A percentile compares a stretch with the other conserved stretches of the same genome.
Evolutionary conservation across 257 asterid genomes (phyloP).

Genomic region (Asclepias syriaca): DNA sequence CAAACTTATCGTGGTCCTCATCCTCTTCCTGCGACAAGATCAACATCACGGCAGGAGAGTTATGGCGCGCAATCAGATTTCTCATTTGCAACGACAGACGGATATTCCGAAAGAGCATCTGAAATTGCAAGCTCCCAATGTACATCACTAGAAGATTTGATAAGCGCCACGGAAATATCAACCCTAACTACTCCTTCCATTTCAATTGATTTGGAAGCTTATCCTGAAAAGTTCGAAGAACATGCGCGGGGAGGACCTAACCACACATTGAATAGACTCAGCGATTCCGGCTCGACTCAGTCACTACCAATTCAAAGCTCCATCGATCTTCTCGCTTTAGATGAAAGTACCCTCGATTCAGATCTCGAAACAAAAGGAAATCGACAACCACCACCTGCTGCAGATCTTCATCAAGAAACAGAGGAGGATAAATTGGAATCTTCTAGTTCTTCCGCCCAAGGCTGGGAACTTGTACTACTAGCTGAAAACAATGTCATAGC

Average conservation of each 20-base stretch:
- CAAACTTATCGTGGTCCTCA: no score
- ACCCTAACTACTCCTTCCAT: constrained; percentile 41
- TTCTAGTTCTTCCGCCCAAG: constrained; percentile 15
- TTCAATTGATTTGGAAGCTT: constrained; percentile 70
- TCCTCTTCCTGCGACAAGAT: no score
- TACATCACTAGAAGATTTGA: constrained; percentile 64
- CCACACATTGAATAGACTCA: constrained; percentile 19
- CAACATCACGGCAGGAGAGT: constrained; percentile 21
- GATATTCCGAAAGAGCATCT: constrained; percentile 30
- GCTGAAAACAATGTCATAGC: constrained; percentile 18
- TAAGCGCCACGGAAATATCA: constrained; percentile 47
- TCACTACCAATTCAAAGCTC: constrained; percentile 57
- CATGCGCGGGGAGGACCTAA: constrained; percentile 20
- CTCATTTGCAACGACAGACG: constrained; percentile 27
- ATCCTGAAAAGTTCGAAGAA: constrained; percentile 28
- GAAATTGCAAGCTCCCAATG: constrained; percentile 42
- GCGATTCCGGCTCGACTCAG: constrained; percentile 49
- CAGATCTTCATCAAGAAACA: constrained; percentile 5
- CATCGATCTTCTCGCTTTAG: constrained; percentile 52
- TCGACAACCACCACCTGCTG: constrained; percentile 8
- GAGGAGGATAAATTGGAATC: constrained; percentile 10
- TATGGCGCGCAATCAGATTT: constrained; percentile 42
- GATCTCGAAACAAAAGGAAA: constrained; percentile 3
- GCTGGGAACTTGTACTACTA: constrained; percentile 52
- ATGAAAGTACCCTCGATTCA: constrained; percentile 35